phyloP scores from a whole-genome alignment of 2,329 filamentous ascomycete species.

The Penicillium sclerotigenum region DNA sequence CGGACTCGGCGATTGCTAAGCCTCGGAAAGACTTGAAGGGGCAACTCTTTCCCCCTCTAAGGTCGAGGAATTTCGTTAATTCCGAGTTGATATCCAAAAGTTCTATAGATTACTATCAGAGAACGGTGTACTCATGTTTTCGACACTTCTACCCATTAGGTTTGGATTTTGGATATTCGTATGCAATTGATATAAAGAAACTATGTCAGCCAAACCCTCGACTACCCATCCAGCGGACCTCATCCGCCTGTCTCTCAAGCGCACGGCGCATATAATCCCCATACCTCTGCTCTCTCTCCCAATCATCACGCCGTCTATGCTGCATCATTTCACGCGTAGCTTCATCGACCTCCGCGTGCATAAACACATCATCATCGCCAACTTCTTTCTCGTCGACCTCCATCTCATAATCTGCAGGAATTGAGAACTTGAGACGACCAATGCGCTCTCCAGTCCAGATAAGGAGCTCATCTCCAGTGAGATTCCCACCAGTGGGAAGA shows the following conservation, averaged over 20 bases:
- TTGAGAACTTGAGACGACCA: constrained; percentile 66
- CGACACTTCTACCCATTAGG: not conserved
- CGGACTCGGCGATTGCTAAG: constrained; percentile 12
- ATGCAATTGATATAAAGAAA: not conserved
- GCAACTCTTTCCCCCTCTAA: not conserved
- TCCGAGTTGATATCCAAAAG: not conserved
- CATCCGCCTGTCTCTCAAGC: constrained; percentile 73
- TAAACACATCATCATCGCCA: constrained; percentile 33
- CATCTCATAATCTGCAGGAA: constrained; percentile 32
- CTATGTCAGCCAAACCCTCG: constrained; percentile 14
- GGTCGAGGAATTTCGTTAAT: not conserved
- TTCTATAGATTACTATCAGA: not conserved
- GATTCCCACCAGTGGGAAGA: constrained; percentile 55
- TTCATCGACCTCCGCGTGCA: constrained; percentile 30
- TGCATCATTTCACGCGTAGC: constrained; percentile 30
- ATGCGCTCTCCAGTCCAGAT: constrained; percentile 87
- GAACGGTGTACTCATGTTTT: not conserved
- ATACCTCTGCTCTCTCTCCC: constrained; percentile 53
- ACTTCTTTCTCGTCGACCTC: constrained; percentile 37
- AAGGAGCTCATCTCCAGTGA: constrained; percentile 64
- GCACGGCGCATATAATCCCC: constrained; percentile 70
- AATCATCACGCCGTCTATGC: constrained; percentile 31
- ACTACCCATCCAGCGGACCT: constrained; percentile 69
- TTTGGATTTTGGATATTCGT: not conserved
- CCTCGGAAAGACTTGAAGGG: constrained; percentile 1